phyloP scores from a whole-genome alignment of 495 filamentous ascomycete species.

The Penicillium samsonianum region DNA sequence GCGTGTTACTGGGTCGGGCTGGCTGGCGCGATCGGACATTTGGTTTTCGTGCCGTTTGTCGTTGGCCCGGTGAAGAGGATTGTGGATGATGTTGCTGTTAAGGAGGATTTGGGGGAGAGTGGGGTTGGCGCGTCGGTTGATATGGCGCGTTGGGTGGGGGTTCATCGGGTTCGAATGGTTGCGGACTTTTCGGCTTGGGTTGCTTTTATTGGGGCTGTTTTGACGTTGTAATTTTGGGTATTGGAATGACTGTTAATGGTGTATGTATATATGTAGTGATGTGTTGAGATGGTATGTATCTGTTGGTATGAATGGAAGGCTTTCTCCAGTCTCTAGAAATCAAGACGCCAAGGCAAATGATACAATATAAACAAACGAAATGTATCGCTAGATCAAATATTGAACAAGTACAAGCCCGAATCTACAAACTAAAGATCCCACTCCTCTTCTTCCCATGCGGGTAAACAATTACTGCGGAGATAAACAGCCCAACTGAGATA shows the following conservation, averaged over 20 bases:
- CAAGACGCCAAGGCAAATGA: background rate
- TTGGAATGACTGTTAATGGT: no score
- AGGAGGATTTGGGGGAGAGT: slow-evolving; percentile 7
- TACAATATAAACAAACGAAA: background rate
- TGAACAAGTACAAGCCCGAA: background rate
- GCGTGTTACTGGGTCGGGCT: slow-evolving; percentile 24
- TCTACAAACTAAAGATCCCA: slow-evolving; percentile 72
- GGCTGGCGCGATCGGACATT: slow-evolving; percentile 22
- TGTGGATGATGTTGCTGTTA: slow-evolving; percentile 10
- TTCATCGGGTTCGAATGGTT: slow-evolving; percentile 23
- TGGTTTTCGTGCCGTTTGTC: slow-evolving; percentile 26
- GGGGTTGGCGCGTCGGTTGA: slow-evolving; percentile 13
- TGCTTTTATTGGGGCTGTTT: slow-evolving; percentile 20
- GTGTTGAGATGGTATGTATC: background rate
- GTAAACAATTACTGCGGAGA: slow-evolving; percentile 80
- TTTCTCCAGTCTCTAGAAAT: background rate
- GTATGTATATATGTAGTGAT: no score
- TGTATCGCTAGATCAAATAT: background rate
- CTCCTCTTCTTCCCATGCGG: slow-evolving; percentile 78
- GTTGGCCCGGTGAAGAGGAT: slow-evolving; percentile 22
- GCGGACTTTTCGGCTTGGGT: slow-evolving; percentile 27
- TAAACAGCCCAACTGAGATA: slow-evolving; percentile 82
- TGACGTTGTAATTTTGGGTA: slow-evolving; percentile 10
- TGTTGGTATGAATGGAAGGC: background rate
- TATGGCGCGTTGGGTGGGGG: slow-evolving; percentile 24